Percentiles rank a stretch among this genome's conserved stretches.
Evolutionary conservation across 148 eudicot species (phyloP).

Genomic region (Cornus controversa): DNA sequence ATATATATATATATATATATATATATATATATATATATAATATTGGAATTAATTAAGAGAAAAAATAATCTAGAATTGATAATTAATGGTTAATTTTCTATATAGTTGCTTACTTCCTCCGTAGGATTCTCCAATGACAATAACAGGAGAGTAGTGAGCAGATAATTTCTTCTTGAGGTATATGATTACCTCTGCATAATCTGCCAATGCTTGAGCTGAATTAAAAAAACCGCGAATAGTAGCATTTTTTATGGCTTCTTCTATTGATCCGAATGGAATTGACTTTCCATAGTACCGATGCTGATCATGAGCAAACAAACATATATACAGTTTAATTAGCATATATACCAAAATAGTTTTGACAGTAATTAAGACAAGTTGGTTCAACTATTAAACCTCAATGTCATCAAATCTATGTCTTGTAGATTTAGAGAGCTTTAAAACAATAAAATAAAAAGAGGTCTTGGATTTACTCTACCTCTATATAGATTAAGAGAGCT

Average conservation of each 20-base stretch:
- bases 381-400: too few species aligned
- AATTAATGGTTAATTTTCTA: neutral
- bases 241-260: conserved; percentile 12
- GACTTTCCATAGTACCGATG: conserved; percentile 36
- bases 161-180: conserved; percentile 35
- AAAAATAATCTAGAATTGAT: too few species aligned
- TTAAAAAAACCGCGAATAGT: conserved; percentile 30
- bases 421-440: conserved; percentile 20
- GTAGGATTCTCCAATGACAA: conserved; percentile 56
- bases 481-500: too few species aligned
- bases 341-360: too few species aligned
- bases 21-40: too few species aligned
- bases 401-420: conserved; percentile 1
- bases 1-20: too few species aligned
- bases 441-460: too few species aligned
- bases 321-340: neutral
- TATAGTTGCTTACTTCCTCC: conserved; percentile 11
- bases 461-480: too few species aligned
- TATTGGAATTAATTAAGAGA: too few species aligned
- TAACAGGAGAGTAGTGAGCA: conserved; percentile 42
- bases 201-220: conserved; percentile 60
- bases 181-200: conserved; percentile 49
- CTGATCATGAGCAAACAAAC: conserved; percentile 9
- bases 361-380: too few species aligned
- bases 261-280: too few species aligned